A percentile compares a stretch with the other conserved stretches of the same genome.
These are phyloP conservation scores for Cercospora zeae-maydis DNA, from an alignment of 2,329 filamentous ascomycete species.

Conservation along the genomic window DNA sequence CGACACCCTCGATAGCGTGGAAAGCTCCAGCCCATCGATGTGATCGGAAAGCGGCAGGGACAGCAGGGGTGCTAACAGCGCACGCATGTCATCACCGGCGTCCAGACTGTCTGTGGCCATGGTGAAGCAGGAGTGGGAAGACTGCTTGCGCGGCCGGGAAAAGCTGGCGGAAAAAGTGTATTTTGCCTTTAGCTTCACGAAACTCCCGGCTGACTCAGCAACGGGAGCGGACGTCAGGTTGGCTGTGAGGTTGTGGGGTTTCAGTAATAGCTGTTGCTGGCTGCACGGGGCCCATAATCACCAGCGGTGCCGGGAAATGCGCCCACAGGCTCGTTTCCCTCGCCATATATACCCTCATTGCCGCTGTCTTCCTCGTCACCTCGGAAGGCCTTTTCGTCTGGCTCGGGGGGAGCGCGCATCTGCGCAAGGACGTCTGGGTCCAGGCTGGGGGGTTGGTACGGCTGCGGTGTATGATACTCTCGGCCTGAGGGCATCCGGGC, in stretches of 20 bases:
- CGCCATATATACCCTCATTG: constrained; percentile 38
- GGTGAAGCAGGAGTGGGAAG: neutral
- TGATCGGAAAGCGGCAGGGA: constrained; percentile 7
- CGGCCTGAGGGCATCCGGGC: constrained; percentile 81
- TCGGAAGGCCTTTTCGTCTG: constrained; percentile 41
- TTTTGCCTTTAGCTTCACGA: neutral
- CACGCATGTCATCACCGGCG: neutral
- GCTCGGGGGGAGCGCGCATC: constrained; percentile 57
- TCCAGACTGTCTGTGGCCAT: neutral
- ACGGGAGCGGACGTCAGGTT: neutral
- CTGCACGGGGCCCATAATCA: constrained; percentile 31
- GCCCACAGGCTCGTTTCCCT: constrained; percentile 41
- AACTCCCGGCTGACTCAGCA: neutral
- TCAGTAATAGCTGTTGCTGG: constrained; percentile 34
- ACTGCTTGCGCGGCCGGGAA: neutral
- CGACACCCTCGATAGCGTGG: constrained; percentile 17
- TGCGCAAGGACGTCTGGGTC: constrained; percentile 59
- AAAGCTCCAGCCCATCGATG: constrained; percentile 12
- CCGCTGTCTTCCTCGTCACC: constrained; percentile 48
- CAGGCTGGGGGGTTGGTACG: constrained; percentile 63
- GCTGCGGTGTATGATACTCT: constrained; percentile 72
- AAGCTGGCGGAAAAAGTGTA: neutral
- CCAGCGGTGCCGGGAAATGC: constrained; percentile 50
- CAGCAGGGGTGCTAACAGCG: constrained; percentile 2
- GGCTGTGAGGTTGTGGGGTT: neutral